Evolutionary conservation across 2,329 filamentous ascomycete genomes (phyloP).

Genomic region (Sarocladiaceae sp.): DNA sequence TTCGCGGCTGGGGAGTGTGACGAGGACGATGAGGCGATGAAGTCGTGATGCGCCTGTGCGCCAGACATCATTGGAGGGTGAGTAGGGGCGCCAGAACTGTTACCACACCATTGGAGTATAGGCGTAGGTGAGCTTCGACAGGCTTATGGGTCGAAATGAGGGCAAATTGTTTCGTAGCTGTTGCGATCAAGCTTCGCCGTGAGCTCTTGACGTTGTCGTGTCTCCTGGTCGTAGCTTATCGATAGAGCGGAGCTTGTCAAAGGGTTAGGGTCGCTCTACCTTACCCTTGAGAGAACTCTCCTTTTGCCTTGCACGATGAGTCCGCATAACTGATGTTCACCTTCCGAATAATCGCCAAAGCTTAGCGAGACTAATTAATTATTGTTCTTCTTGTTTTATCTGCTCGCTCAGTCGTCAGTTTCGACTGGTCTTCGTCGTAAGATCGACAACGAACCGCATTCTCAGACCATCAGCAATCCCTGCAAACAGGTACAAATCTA

Average conservation of each 20-base stretch:
- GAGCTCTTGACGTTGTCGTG: neutral
- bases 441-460: too few species aligned
- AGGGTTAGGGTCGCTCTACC: neutral
- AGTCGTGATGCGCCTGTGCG: conserved; percentile 26
- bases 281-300: neutral
- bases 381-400: too few species aligned
- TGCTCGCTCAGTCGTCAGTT: too few species aligned
- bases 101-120: conserved; percentile 23
- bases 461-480: too few species aligned
- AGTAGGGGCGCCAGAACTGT: conserved; percentile 16
- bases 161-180: neutral
- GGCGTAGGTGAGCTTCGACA: neutral
- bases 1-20: conserved; percentile 23
- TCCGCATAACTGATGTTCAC: too few species aligned
- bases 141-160: neutral
- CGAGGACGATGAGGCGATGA: conserved; percentile 30
- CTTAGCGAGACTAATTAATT: too few species aligned
- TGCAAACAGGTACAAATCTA: too few species aligned
- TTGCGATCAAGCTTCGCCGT: neutral
- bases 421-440: too few species aligned
- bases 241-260: neutral
- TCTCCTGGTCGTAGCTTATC: neutral
- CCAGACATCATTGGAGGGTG: conserved; percentile 36
- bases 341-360: too few species aligned
- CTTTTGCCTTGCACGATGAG: too few species aligned